These are phyloP conservation scores for Hypocreales sp. DNA, from an alignment of 2,329 filamentous ascomycete species.

Conservation along the genomic window DNA sequence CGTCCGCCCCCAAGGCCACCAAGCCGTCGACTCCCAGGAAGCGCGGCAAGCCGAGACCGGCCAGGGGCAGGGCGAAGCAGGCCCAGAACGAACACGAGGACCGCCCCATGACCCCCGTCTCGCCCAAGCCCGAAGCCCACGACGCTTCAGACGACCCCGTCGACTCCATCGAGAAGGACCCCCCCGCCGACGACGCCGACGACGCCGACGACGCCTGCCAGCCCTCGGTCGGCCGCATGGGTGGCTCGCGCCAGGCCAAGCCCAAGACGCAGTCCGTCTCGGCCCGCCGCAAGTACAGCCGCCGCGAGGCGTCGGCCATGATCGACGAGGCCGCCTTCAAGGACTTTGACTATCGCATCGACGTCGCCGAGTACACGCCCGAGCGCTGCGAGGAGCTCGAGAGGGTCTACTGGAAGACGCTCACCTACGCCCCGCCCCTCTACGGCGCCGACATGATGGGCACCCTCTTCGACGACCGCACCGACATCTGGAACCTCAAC, in stretches of 20 bases:
- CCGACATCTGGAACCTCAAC: constrained; percentile 82
- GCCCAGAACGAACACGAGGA: constrained; percentile 28
- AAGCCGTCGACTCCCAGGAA: constrained; percentile 20
- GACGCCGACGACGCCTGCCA: constrained; percentile 28
- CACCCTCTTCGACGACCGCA: constrained; percentile 78
- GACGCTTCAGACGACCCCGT: constrained; percentile 18
- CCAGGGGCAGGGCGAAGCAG: constrained; percentile 21
- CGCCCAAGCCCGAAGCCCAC: constrained; percentile 26
- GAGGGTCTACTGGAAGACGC: constrained; percentile 89
- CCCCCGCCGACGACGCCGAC: constrained; percentile 25
- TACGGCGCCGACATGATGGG: constrained; percentile 96
- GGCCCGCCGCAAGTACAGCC: constrained; percentile 74
- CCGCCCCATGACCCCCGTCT: constrained; percentile 43
- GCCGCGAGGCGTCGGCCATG: constrained; percentile 58
- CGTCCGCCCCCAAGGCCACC: constrained; percentile 16
- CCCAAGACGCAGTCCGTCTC: constrained; percentile 61
- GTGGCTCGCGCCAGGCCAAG: constrained; percentile 32
- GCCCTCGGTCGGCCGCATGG: constrained; percentile 28
- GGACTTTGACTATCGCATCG: constrained; percentile 79
- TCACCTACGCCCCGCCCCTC: constrained; percentile 87
- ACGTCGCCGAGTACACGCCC: constrained; percentile 73
- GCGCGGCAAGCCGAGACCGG: constrained; percentile 23
- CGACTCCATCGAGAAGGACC: constrained; percentile 35
- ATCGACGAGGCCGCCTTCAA: constrained; percentile 86
- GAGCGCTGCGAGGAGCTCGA: constrained; percentile 93